A percentile compares a stretch with the other conserved stretches of the same genome.
These are phyloP conservation scores for Penicillium crystallinum DNA, from an alignment of 495 filamentous ascomycete genomes.

Conservation along the genomic window DNA sequence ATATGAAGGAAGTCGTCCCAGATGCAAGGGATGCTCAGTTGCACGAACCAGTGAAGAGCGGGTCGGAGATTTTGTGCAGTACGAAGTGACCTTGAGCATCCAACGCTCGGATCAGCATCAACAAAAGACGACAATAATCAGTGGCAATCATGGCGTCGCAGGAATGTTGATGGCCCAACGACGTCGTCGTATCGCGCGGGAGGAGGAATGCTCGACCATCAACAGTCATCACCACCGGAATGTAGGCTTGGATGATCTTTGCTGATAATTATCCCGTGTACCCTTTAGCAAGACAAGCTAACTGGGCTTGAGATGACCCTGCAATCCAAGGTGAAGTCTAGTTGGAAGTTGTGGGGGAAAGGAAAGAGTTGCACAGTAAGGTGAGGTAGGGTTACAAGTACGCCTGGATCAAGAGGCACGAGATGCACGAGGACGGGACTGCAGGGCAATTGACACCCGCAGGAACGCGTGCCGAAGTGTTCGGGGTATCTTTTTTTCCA, in stretches of 20 bases:
- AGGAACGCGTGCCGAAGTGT: constrained; percentile 32
- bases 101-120: constrained; percentile 20
- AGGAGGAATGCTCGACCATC: constrained; percentile 26
- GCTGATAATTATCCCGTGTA: not conserved
- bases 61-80: constrained; percentile 40
- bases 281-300: constrained; percentile 4
- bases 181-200: constrained; percentile 15
- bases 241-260: constrained; percentile 28
- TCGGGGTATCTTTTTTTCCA: constrained; percentile 30
- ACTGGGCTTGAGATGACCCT: constrained; percentile 13
- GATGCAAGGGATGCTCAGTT: constrained; percentile 41
- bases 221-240: constrained; percentile 25
- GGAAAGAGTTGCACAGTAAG: constrained; percentile 12
- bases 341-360: constrained; percentile 9
- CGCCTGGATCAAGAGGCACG: constrained; percentile 14
- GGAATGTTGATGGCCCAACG: constrained; percentile 36
- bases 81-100: constrained; percentile 21
- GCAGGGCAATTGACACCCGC: constrained; percentile 34
- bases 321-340: constrained; percentile 17
- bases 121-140: constrained; percentile 18
- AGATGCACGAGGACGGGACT: constrained; percentile 27
- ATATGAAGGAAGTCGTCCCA: constrained; percentile 26
- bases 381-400: constrained; percentile 16
- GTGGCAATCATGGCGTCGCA: constrained; percentile 26
- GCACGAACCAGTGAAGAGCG: constrained; percentile 39